Base-by-base conservation (phyloP, 2,329 filamentous ascomycete species). In the Fonsecaea erecta region DNA sequence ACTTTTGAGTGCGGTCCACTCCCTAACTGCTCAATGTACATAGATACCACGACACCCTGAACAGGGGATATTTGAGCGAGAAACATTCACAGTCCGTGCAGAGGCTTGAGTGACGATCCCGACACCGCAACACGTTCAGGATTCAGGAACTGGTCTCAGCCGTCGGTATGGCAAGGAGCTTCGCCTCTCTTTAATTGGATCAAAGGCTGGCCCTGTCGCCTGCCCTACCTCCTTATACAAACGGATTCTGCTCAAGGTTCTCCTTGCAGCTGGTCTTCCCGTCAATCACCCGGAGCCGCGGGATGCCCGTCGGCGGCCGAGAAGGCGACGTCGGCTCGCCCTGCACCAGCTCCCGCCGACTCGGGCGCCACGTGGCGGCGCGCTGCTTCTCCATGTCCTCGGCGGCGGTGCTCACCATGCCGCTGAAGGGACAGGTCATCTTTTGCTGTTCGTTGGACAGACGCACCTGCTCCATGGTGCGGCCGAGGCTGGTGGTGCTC, bases 241-340 rank as follows among this genome's bases (percentile, higher is more conserved):
- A 67, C 3, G 65, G 65, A 62, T 63, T 67, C 37, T 43, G 65
- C 11, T 43, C 67, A 9, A 70, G 53, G 24, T 68, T 65, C 51
- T 70, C 68, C 35, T 70, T 70, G 21, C 68, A 61, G 16, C 66
- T 58, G 3, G 66, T 67, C 37, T 57, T 63, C 30, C 68, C 68
- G 40, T 68, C 65, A 40, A 68, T 53, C 9, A 70, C 46, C 24
- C 63, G 63, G 18, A 70, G 52, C 40, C 63, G 64, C 18, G 68
- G 68, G 32, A 70, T 65, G 1, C 65, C 65, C 28, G 56, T 35
- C 21, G 65, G 54, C 4, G 11, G 16, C n/a, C 37, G 37, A 35
- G 62, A 37, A 37, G 51, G 55, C 16, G 52, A 43, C 28, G 51
- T 26, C 12, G 43, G 24, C 11, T 53, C 51, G 30, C 12, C 2